Base-by-base conservation (phyloP, 148 eudicot species). In the Cornus florida region DNA sequence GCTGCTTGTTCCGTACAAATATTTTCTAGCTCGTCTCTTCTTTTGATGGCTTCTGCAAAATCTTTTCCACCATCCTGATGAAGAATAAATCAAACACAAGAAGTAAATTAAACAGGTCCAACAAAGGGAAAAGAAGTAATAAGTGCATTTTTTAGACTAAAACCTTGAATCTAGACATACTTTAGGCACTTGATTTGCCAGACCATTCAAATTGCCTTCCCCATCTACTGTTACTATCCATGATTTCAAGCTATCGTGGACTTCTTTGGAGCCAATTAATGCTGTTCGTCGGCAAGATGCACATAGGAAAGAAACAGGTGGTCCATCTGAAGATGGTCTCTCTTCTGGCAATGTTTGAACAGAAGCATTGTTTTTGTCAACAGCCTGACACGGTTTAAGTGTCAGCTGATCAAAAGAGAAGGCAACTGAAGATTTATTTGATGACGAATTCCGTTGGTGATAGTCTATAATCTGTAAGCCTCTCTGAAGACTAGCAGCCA, bases 321-420 rank as follows among this genome's bases (percentile, higher is more conserved):
- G 56, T 66, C 84, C 83, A 72, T 81, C 86, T 16, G 77, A 10
- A 62, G 87, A 74, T 59, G 86, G 75, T 64, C 75, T 75, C n/a
- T 81, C 85, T 80, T 84, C 84, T 24, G 85, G 64, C 50, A 83
- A 73, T 77, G 92, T 91, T 82, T 87, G 92, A 81, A 82, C 87
- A 80, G 98, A 88, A 71, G 92, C 91, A 85, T 86, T 84, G 62
- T 77, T 79, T 81, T 84, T 87, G 76, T 95, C 97, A 71, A 75
- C 86, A 46, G 90, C 85, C 72, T 84, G 87, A 83, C 91, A 87
- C 19, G 95, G 90, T 86, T 90, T 91, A 77, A 95, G 74, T 77
- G 90, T 93, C 80, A 94, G 79, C 80, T 93, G 98, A 74, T 92
- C 97, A 68, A 96, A 96, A 69, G 99, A 96, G 87, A 96, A 96